Percentiles rank a stretch among this genome's conserved stretches.
Conservation (phyloP, 2,329 filamentous ascomycete genomes). For the Alternaria postmessia region DNA sequence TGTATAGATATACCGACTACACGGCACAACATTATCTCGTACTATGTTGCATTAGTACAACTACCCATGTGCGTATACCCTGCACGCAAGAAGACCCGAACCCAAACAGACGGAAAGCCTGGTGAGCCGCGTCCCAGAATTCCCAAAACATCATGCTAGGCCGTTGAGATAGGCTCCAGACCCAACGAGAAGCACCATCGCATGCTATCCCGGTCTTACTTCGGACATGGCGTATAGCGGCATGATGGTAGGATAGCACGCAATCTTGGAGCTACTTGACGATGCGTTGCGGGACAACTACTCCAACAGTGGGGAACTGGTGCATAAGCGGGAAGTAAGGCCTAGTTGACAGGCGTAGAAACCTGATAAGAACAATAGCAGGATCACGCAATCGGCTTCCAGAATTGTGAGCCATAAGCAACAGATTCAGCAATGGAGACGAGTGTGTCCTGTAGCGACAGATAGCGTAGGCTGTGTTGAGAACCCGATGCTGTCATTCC, state of each 20-base stretch:
- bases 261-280: slow-evolving; percentile 32
- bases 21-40: not conserved
- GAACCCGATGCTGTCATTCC: not conserved
- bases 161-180: not conserved
- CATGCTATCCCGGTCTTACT: not conserved
- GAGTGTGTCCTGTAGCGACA: not conserved
- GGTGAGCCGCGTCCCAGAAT: not conserved
- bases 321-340: not conserved
- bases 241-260: slow-evolving; percentile 36
- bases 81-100: not conserved
- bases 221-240: not conserved
- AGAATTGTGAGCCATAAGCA: not conserved
- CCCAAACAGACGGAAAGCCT: not conserved
- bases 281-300: slow-evolving; percentile 7
- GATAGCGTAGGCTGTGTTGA: not conserved
- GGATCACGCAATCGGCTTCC: not conserved
- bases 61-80: not conserved
- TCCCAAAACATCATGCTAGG: not conserved
- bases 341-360: not conserved
- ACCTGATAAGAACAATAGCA: not conserved
- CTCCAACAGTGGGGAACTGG: not conserved
- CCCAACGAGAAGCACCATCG: not conserved
- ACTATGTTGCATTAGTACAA: not conserved
- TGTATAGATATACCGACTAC: not conserved
- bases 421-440: too few relatives aligned